Percentiles rank a stretch among this genome's conserved stretches.
These are phyloP conservation scores for Colletotrichum simmondsii DNA, from an alignment of 2,329 filamentous ascomycete species.

Conservation along the genomic window DNA sequence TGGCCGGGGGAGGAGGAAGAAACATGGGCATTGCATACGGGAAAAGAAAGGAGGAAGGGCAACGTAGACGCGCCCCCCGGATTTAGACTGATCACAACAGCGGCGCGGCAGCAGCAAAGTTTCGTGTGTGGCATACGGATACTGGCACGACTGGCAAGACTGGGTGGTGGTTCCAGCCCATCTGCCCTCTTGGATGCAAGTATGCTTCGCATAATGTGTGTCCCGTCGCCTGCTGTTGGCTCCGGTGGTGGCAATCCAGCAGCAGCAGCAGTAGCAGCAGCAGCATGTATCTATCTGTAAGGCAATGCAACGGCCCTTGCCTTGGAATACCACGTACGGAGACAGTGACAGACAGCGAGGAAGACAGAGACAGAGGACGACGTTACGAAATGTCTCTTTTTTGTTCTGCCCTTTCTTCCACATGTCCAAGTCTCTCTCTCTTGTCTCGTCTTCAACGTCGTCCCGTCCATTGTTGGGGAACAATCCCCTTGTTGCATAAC, in stretches of 20 bases:
- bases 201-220: conserved; percentile 54
- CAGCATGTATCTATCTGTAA: conserved; percentile 10
- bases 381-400: conserved; percentile 2
- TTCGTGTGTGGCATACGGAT: too few species aligned
- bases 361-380: not conserved
- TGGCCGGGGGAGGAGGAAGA: too few species aligned
- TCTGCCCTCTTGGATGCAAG: conserved; percentile 45
- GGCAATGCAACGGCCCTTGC: conserved; percentile 33
- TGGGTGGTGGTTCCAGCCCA: not conserved
- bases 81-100: too few species aligned
- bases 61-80: too few species aligned
- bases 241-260: not conserved
- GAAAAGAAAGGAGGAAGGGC: not conserved
- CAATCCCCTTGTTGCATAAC: conserved; percentile 3
- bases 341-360: not conserved
- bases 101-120: too few species aligned
- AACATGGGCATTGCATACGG: not conserved
- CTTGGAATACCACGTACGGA: not conserved
- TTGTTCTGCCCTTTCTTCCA: not conserved
- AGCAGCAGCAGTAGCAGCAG: not conserved
- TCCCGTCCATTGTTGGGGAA: conserved; percentile 17
- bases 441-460: too few species aligned
- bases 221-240: conserved; percentile 23
- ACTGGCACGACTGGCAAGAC: not conserved
- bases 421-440: not conserved